Conservation (phyloP, 192 early-diverging fungal species). For the Chytriomyces sp. region DNA sequence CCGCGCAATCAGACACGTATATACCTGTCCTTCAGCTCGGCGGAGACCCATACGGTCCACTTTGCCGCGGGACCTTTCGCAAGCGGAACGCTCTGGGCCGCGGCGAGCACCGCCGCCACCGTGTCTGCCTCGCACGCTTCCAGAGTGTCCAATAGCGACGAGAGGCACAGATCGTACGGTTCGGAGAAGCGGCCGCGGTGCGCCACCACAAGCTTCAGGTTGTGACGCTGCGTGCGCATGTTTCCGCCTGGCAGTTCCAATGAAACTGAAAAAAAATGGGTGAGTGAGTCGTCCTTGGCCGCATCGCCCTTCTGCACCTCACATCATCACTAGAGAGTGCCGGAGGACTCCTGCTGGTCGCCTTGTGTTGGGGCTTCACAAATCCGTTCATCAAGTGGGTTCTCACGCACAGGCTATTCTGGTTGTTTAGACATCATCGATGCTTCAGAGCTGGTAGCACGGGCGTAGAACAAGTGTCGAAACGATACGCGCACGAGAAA, state of each 20-base stretch:
- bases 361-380: slow-evolving; percentile 93
- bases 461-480: slow-evolving; percentile 76
- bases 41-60: slow-evolving; percentile 28
- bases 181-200: slow-evolving; percentile 9
- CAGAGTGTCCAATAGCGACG: slow-evolving; percentile 5
- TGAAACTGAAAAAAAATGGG: background rate
- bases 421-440: too few species aligned
- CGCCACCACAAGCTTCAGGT: slow-evolving; percentile 12
- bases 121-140: background rate
- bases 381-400: slow-evolving; percentile 89
- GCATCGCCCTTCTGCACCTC: background rate
- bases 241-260: background rate
- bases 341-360: slow-evolving; percentile 60
- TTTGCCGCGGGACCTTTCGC: slow-evolving; percentile 6
- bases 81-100: background rate
- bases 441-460: slow-evolving; percentile 67
- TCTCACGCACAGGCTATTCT: too few species aligned
- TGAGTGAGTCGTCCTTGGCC: background rate
- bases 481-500: slow-evolving; percentile 3
- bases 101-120: background rate
- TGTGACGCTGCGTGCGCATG: slow-evolving; percentile 13
- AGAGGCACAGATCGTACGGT: background rate
- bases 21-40: slow-evolving; percentile 17
- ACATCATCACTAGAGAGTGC: background rate
- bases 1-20: too few species aligned